Evolutionary conservation across 345 rosid species (phyloP).

Genomic region (Alliaria petiolata): DNA sequence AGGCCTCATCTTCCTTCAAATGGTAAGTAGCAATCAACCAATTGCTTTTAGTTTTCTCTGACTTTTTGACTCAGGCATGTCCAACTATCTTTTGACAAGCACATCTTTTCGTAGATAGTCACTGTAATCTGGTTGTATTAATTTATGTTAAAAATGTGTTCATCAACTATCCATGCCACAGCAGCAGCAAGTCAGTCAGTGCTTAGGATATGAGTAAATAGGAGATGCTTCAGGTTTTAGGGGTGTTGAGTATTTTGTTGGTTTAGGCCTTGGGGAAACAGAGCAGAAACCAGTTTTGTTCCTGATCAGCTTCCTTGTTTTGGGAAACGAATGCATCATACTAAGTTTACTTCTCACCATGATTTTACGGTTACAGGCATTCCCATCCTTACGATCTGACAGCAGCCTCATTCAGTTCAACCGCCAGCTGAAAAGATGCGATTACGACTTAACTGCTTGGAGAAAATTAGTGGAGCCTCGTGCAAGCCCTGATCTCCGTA

Average conservation of each 20-base stretch:
- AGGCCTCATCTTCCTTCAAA: conserved; percentile 88
- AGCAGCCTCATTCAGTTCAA: conserved; percentile 86
- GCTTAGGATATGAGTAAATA: not conserved
- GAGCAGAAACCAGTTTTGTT: not conserved
- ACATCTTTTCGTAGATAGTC: not conserved
- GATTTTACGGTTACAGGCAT: conserved; percentile 43
- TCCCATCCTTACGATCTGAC: conserved; percentile 85
- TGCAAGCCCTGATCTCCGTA: conserved; percentile 69
- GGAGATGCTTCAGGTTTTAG: not conserved
- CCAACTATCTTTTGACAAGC: not conserved
- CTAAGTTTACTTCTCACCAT: not conserved
- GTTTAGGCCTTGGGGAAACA: not conserved
- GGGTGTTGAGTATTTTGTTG: not conserved
- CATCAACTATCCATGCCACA: not conserved
- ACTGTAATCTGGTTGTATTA: not conserved
- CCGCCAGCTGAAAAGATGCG: conserved; percentile 88
- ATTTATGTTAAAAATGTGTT: not conserved
- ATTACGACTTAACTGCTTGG: conserved; percentile 82
- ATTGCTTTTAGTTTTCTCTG: not conserved
- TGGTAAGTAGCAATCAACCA: conserved; percentile 50
- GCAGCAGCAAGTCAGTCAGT: not conserved
- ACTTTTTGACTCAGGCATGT: not conserved
- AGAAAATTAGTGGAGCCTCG: conserved; percentile 78
- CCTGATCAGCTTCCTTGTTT: not conserved
- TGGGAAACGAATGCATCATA: not conserved